These are phyloP conservation scores for Entomortierella lignicola DNA, from an alignment of 192 early-diverging fungal genomes.

Conservation along the genomic window DNA sequence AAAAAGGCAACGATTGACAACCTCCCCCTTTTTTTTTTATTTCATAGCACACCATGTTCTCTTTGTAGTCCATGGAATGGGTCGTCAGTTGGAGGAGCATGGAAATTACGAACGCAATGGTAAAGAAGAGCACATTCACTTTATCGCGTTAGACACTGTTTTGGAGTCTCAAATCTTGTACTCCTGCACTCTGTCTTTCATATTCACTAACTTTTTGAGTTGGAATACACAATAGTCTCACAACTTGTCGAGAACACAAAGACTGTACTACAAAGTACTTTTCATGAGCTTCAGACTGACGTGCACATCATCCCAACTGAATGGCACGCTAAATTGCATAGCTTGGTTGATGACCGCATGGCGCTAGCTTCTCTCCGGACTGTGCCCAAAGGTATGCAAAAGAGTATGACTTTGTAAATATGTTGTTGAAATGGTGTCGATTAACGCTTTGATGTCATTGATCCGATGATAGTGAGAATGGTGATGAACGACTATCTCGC, in stretches of 20 bases:
- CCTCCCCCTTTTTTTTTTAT: background rate
- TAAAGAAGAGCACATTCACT: slow-evolving; percentile 21
- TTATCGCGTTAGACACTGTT: no score
- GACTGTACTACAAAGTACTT: slow-evolving; percentile 37
- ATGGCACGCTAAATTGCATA: slow-evolving; percentile 58
- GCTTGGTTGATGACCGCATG: slow-evolving; percentile 56
- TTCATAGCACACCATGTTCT: slow-evolving; percentile 55
- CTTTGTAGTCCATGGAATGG: slow-evolving; percentile 67
- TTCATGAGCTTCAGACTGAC: slow-evolving; percentile 40
- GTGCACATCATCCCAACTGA: slow-evolving; percentile 55
- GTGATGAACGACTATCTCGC: slow-evolving; percentile 60
- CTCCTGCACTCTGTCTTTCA: background rate
- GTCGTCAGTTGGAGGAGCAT: slow-evolving; percentile 59
- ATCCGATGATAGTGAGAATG: slow-evolving; percentile 50
- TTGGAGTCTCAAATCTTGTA: no score
- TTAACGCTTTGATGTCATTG: no score
- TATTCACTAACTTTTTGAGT: no score
- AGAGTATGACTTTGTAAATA: background rate
- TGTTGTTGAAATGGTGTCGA: no score
- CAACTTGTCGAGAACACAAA: slow-evolving; percentile 45
- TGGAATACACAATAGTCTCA: slow-evolving; percentile 24
- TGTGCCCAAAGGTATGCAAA: slow-evolving; percentile 56
- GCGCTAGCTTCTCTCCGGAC: slow-evolving; percentile 53
- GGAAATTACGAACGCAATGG: slow-evolving; percentile 60
- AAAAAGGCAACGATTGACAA: background rate